These are phyloP conservation scores for Phlebiopsis flavidoalba DNA, from an alignment of 768 basidiomycete genomes.

Conservation along the genomic window DNA sequence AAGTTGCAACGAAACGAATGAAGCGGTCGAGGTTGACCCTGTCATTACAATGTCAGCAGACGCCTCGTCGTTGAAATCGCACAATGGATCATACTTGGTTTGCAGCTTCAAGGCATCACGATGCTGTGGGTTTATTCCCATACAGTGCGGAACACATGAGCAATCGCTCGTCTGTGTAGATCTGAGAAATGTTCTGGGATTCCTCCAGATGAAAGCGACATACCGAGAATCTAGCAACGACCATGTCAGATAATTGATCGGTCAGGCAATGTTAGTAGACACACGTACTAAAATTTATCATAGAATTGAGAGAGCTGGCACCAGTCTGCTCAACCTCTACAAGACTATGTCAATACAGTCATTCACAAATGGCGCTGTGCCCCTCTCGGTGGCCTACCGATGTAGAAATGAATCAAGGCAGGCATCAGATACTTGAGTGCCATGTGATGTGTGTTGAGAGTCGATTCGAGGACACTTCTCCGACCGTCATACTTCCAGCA, in stretches of 20 bases:
- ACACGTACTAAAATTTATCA: constrained; percentile 88
- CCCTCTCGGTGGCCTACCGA: constrained; percentile 51
- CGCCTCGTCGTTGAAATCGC: not conserved
- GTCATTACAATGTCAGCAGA: not conserved
- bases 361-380: not conserved
- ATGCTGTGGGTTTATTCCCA: constrained; percentile 90
- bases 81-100: constrained; percentile 51
- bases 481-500: constrained; percentile 61
- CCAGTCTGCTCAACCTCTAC: constrained; percentile 97
- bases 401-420: constrained; percentile 90
- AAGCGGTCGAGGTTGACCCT: constrained; percentile 86
- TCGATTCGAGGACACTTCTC: constrained; percentile 71
- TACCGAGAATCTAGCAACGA: constrained; percentile 38
- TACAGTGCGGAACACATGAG: constrained; percentile 80
- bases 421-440: constrained; percentile 88
- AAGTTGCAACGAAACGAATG: constrained; percentile 92
- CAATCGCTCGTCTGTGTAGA: constrained; percentile 70
- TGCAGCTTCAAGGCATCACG: constrained; percentile 81
- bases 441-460: constrained; percentile 80
- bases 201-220: constrained; percentile 11
- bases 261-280: not conserved
- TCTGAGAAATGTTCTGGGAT: not conserved
- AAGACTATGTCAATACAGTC: not conserved
- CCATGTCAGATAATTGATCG: not conserved
- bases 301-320: constrained; percentile 96